Evolutionary conservation across 495 filamentous ascomycete genomes (phyloP).

Genomic region (Aspergillus sclerotiicarbonarius): DNA sequence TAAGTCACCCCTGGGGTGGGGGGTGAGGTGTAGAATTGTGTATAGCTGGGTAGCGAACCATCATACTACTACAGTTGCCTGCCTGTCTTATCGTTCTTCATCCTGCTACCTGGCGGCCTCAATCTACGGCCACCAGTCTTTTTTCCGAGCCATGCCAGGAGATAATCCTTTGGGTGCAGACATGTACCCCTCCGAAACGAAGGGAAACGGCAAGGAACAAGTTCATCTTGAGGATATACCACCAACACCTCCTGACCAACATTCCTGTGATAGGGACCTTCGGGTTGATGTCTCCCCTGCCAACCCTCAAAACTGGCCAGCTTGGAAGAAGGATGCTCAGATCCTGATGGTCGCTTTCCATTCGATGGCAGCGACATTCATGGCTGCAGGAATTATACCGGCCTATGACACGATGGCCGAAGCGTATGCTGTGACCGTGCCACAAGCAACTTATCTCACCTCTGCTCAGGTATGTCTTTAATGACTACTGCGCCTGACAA

Average conservation of each 20-base stretch:
- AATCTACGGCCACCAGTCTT: not conserved
- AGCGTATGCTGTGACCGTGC: conserved; percentile 25
- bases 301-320: conserved; percentile 28
- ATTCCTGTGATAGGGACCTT: conserved; percentile 1
- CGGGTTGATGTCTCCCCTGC: conserved; percentile 8
- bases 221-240: conserved; percentile 20
- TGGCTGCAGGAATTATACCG: conserved; percentile 35
- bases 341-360: conserved; percentile 39
- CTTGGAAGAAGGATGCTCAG: conserved; percentile 33
- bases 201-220: not conserved
- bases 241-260: not conserved
- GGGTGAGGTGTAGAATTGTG: not conserved
- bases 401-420: conserved; percentile 29
- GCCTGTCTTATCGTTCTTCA: not conserved
- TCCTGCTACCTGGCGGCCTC: not conserved
- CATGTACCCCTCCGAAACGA: not conserved
- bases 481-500: too few relatives aligned
- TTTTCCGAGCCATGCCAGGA: not conserved
- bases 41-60: not conserved
- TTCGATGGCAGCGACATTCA: conserved; percentile 33
- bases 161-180: not conserved
- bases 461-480: conserved; percentile 25
- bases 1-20: not conserved
- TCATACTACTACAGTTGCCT: not conserved
- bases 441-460: conserved; percentile 30